phyloP scores from a whole-genome alignment of 202 grass and related monocot genomes.

The Bolboschoenoplectus hybrid region DNA sequence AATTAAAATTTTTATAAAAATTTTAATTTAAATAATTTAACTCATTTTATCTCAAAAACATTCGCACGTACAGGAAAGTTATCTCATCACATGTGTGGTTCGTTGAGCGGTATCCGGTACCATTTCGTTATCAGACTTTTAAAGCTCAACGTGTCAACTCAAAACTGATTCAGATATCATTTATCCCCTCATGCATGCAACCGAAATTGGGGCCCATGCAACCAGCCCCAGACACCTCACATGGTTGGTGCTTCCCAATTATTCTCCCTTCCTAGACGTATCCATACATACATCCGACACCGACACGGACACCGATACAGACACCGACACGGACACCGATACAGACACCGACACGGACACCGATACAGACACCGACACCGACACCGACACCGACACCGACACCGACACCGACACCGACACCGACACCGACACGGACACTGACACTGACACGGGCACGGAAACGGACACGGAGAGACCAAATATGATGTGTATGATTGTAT shows the following conservation, averaged over 20 bases:
- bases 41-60: neutral
- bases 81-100: conserved; percentile 1
- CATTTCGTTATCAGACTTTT: conserved; percentile 32
- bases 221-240: conserved; percentile 11
- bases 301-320: neutral
- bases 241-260: neutral
- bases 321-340: neutral
- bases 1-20: no score
- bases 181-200: neutral
- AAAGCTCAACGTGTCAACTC: conserved; percentile 11
- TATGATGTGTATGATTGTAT: no score
- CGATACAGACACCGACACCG: no score
- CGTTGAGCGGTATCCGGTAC: conserved; percentile 26
- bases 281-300: neutral
- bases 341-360: no score
- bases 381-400: neutral
- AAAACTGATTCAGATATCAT: neutral
- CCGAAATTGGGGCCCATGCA: neutral
- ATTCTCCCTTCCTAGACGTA: neutral
- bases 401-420: neutral
- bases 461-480: no score
- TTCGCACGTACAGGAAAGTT: neutral
- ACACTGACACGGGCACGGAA: no score
- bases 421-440: no score
- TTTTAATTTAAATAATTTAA: no score